A percentile compares a stretch with the other conserved stretches of the same genome.
phyloP scores from a whole-genome alignment of 2,329 filamentous ascomycete genomes.

The Sporothrix humicola region DNA sequence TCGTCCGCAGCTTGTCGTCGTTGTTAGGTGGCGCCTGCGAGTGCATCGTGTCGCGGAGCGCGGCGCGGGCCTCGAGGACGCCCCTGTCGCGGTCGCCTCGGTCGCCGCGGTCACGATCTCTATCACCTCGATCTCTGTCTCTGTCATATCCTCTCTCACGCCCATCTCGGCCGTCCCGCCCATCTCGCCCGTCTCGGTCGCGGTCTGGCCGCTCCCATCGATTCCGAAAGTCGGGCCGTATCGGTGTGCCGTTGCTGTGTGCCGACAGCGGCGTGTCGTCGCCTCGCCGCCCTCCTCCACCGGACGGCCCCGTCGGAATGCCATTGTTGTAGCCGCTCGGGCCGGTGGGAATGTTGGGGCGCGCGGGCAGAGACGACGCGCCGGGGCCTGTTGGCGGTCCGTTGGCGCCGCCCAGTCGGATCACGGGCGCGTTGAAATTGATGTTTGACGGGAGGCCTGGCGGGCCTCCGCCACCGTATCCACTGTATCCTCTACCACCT shows the following conservation, averaged over 20 bases:
- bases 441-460: constrained; percentile 87
- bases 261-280: constrained; percentile 50
- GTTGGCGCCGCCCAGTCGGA: constrained; percentile 81
- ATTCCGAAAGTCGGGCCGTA: constrained; percentile 34
- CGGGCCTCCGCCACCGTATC: constrained; percentile 74
- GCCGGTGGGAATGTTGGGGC: constrained; percentile 56
- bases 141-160: constrained; percentile 40
- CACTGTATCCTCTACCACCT: not conserved
- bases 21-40: constrained; percentile 79
- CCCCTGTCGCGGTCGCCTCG: constrained; percentile 52
- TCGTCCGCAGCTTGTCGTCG: constrained; percentile 89
- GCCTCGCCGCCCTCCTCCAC: constrained; percentile 54
- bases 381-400: constrained; percentile 33
- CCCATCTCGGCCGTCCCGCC: constrained; percentile 17
- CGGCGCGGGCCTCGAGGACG: constrained; percentile 69
- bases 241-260: constrained; percentile 38
- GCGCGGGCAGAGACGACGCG: constrained; percentile 36
- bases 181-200: constrained; percentile 10
- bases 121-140: not conserved
- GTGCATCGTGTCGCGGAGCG: constrained; percentile 71
- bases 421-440: constrained; percentile 85
- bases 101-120: constrained; percentile 4
- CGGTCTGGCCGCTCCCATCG: constrained; percentile 45
- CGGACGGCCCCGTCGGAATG: constrained; percentile 36
- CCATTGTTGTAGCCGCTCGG: constrained; percentile 34